A percentile compares a stretch with the other conserved stretches of the same genome.
Evolutionary conservation across 768 basidiomycete species (phyloP).

Genomic region (Tephrocybe sp.): DNA sequence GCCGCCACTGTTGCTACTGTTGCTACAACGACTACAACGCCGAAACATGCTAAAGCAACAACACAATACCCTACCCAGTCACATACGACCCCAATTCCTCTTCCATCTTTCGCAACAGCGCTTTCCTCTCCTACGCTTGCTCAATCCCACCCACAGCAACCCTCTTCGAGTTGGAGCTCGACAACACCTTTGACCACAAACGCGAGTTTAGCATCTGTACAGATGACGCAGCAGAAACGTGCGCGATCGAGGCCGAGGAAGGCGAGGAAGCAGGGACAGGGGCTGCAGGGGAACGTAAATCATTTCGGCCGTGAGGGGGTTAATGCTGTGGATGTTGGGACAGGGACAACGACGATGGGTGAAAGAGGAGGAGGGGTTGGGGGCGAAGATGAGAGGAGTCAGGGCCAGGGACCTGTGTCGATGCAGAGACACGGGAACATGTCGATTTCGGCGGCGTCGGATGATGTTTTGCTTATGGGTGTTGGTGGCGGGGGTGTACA

Average conservation of each 20-base stretch:
- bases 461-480: neutral
- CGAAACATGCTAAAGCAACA: neutral
- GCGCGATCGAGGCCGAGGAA: constrained; percentile 3
- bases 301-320: no score
- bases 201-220: no score
- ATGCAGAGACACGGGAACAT: no score
- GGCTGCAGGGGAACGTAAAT: neutral
- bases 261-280: constrained; percentile 1
- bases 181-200: no score
- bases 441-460: no score
- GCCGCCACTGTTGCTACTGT: no score
- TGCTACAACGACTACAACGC: no score
- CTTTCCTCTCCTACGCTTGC: neutral
- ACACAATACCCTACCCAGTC: neutral
- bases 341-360: neutral
- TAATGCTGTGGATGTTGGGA: neutral
- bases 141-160: no score
- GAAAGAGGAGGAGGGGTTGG: neutral
- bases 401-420: no score
- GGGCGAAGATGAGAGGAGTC: no score
- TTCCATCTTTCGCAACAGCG: constrained; percentile 41
- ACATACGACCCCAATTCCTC: constrained; percentile 26
- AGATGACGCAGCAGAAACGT: neutral
- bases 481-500: neutral
- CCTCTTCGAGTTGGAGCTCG: no score